A percentile compares a stretch with the other conserved stretches of the same genome.
These are phyloP conservation scores for Dothidotthia symphoricarpi DNA, from an alignment of 2,329 filamentous ascomycete species.

Conservation along the genomic window DNA sequence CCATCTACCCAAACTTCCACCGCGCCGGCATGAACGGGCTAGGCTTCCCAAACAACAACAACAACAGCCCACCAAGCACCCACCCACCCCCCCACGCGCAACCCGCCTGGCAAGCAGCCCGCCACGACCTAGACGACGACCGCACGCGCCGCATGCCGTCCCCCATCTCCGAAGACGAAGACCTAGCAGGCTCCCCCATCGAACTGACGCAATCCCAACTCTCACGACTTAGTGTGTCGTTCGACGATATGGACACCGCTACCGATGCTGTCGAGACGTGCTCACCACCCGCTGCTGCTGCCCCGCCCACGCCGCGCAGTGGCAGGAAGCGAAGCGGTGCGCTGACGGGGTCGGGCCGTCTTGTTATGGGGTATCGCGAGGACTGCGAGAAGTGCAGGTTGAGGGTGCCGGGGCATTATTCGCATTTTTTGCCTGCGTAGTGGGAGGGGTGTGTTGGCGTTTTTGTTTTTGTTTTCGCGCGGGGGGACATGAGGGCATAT, in stretches of 20 bases:
- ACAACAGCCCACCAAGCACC: slow-evolving; percentile 24
- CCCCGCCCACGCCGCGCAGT: slow-evolving; percentile 22
- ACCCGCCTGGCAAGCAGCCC: slow-evolving; percentile 13
- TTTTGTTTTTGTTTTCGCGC: too few relatives aligned
- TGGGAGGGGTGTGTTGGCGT: too few relatives aligned
- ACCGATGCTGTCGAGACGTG: not conserved
- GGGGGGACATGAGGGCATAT: too few relatives aligned
- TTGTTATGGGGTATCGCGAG: slow-evolving; percentile 51
- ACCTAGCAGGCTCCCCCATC: slow-evolving; percentile 38
- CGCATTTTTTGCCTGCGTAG: slow-evolving; percentile 49
- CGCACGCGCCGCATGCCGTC: slow-evolving; percentile 40
- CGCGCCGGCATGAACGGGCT: slow-evolving; percentile 28
- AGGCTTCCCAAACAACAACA: slow-evolving; percentile 29
- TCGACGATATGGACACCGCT: slow-evolving; percentile 37
- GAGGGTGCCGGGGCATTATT: slow-evolving; percentile 52
- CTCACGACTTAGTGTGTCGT: slow-evolving; percentile 38
- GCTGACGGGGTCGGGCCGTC: slow-evolving; percentile 39
- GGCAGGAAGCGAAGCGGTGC: slow-evolving; percentile 43
- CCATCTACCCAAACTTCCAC: slow-evolving; percentile 42
- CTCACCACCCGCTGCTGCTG: slow-evolving; percentile 1
- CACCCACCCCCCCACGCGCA: slow-evolving; percentile 21
- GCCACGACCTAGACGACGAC: slow-evolving; percentile 22
- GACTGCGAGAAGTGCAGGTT: slow-evolving; percentile 52
- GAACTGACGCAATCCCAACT: slow-evolving; percentile 40
- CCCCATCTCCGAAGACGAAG: slow-evolving; percentile 43